Evolutionary conservation across 2,329 filamentous ascomycete species (phyloP), one percentile per base, ranked within the genome.

Genomic region (Emmonsiellopsis sp.): DNA sequence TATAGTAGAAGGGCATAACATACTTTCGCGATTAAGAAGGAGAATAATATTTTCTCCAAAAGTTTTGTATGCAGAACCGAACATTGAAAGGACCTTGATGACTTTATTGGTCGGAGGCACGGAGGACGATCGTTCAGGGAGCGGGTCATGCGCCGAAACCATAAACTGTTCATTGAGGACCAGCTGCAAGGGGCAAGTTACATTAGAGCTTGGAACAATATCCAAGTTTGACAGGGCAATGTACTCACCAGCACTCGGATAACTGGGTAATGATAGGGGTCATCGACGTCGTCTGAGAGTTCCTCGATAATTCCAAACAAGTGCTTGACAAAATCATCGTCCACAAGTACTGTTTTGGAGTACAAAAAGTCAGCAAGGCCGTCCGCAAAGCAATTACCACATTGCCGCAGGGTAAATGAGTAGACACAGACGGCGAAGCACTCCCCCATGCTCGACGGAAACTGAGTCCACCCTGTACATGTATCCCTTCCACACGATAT

Each of bases 121-220:
- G 8, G 74, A 67, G 54, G 53, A 58, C 9, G 65, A 61, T 44
- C 59, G 65, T 60, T 62, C 67, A 61, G 63, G 69, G 60, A 63
- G 57, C 44, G 74, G 68, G 77, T 80, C 55, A 79, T 87, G 61
- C 76, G 79, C 76, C 30, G 79, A 80, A 53, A 97, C 84, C 87
- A 98, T 95, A 71, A 96, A 98, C 71, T 98, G 93, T 70, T 98
- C 93, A 70, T 98, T 98, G 59, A 98, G 74, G 31, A 97, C 91
- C 62, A 98, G 81, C 89, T 95, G 50, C 13, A 31, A 43, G 48
- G 15, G 35, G 11, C 7, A 6, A 16, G 30, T 13, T 38, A 15
- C 20, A 20, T 48, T 31, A 49, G 15, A n/a, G 31, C 10, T 37
- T 11, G 10, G n/a, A 49, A 30, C 11, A 31, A 10, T 6, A 16